Percentiles rank a stretch among this genome's conserved stretches.
Conservation (phyloP, 2,329 filamentous ascomycete species). For the Aspergillus fischeri region DNA sequence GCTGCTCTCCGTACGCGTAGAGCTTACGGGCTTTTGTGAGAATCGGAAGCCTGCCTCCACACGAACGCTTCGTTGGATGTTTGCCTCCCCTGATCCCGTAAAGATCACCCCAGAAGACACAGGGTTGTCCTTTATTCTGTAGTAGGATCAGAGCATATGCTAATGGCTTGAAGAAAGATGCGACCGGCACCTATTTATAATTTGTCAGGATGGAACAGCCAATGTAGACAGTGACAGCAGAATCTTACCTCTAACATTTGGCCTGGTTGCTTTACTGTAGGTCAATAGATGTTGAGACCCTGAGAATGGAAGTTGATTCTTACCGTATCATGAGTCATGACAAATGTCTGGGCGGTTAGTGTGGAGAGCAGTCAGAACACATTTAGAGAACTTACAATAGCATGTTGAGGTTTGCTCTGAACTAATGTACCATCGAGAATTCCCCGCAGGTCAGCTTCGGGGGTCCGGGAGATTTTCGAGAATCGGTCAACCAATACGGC, state of each 20-base stretch:
- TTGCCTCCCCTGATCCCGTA: slow-evolving; percentile 57
- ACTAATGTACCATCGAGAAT: slow-evolving; percentile 62
- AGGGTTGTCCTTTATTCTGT: slow-evolving; percentile 59
- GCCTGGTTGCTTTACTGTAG: slow-evolving; percentile 8
- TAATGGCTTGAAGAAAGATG: slow-evolving; percentile 65
- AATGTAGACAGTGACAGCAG: neutral
- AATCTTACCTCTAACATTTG: slow-evolving; percentile 10
- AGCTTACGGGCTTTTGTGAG: slow-evolving; percentile 60
- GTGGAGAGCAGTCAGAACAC: neutral
- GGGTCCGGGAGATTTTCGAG: slow-evolving; percentile 53
- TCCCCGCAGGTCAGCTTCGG: slow-evolving; percentile 57
- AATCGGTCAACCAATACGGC: slow-evolving; percentile 67
- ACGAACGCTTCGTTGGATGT: slow-evolving; percentile 50
- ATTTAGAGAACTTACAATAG: slow-evolving; percentile 47
- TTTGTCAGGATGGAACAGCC: neutral
- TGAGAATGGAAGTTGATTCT: slow-evolving; percentile 6
- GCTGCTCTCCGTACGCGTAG: slow-evolving; percentile 63
- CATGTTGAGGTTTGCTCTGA: slow-evolving; percentile 48
- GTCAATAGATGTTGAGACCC: neutral
- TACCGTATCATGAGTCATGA: slow-evolving; percentile 68
- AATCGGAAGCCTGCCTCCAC: slow-evolving; percentile 53
- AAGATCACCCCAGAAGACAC: slow-evolving; percentile 67
- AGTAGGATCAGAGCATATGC: slow-evolving; percentile 70
- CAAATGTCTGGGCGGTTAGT: slow-evolving; percentile 50
- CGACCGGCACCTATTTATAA: slow-evolving; percentile 51